These are phyloP conservation scores for Dionaea muscipula DNA, from an alignment of 179 eudicot genomes.

Conservation along the genomic window DNA sequence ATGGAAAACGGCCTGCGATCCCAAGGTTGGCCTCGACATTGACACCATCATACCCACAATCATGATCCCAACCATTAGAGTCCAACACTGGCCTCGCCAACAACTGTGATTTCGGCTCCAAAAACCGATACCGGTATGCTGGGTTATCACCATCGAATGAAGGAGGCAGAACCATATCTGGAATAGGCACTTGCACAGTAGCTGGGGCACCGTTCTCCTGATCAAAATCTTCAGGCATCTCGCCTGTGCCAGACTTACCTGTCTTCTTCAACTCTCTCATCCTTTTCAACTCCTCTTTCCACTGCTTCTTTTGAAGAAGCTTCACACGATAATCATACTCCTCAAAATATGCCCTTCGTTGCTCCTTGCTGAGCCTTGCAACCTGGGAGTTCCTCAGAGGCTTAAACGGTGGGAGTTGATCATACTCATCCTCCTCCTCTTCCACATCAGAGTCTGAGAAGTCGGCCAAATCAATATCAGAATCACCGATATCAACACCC, in stretches of 20 bases:
- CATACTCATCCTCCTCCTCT: constrained; percentile 81
- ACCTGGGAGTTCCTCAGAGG: constrained; percentile 71
- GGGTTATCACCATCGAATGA: constrained; percentile 86
- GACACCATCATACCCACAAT: constrained; percentile 95
- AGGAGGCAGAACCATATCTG: constrained; percentile 89
- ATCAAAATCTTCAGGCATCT: constrained; percentile 49
- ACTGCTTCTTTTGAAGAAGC: constrained; percentile 89
- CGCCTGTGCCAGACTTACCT: constrained; percentile 28
- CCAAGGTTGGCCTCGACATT: constrained; percentile 63
- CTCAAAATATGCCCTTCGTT: constrained; percentile 78
- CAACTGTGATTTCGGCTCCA: constrained; percentile 89
- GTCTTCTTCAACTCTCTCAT: constrained; percentile 61
- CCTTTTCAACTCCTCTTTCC: constrained; percentile 78
- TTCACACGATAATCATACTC: constrained; percentile 90
- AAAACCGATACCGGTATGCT: constrained; percentile 70
- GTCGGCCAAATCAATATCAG: constrained; percentile 74
- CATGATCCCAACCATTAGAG: constrained; percentile 97
- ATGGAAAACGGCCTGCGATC: constrained; percentile 51
- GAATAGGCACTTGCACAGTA: constrained; percentile 84
- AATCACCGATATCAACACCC: constrained; percentile 69
- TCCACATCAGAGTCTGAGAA: constrained; percentile 69
- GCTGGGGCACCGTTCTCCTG: constrained; percentile 49
- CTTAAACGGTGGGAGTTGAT: constrained; percentile 91
- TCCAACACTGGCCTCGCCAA: constrained; percentile 88
- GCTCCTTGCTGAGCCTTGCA: constrained; percentile 59